phyloP scores from a whole-genome alignment of 176 grass and related monocot genomes.

The Oryza glumipatula region DNA sequence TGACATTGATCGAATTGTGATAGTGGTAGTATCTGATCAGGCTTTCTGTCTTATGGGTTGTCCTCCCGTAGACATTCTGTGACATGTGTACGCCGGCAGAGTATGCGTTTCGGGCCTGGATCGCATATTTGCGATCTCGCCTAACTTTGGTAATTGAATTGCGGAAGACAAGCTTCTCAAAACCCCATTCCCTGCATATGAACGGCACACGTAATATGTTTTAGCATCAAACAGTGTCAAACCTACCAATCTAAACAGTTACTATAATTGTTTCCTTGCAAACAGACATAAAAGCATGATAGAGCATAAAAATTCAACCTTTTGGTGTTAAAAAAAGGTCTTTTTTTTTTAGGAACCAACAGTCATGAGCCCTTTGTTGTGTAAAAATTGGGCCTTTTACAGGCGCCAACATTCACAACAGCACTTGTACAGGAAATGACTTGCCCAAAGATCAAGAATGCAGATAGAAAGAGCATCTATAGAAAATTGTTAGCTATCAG shows the following conservation, averaged over 20 bases:
- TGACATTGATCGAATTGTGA: conserved; percentile 79
- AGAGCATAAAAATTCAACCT: not conserved
- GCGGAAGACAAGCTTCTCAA: conserved; percentile 82
- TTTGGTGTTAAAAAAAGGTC: not conserved
- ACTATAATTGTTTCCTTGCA: conserved; percentile 10
- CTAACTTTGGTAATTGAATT: conserved; percentile 66
- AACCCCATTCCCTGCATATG: conserved; percentile 76
- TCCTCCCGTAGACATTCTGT: conserved; percentile 63
- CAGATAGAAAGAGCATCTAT: too few relatives aligned
- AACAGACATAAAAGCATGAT: conserved; percentile 5
- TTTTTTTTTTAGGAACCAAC: not conserved
- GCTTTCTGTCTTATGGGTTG: conserved; percentile 39
- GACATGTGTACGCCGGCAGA: conserved; percentile 89
- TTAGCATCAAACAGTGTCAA: not conserved
- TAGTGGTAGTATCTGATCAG: conserved; percentile 78
- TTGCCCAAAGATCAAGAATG: not conserved
- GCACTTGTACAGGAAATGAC: not conserved
- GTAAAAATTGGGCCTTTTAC: not conserved
- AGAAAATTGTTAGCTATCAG: too few relatives aligned
- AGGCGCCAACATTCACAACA: not conserved
- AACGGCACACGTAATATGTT: not conserved
- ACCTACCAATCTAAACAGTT: not conserved
- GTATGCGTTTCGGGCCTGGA: conserved; percentile 70
- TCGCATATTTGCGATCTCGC: conserved; percentile 86
- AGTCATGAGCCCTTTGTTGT: not conserved